Conservation (phyloP, 2,329 filamentous ascomycete species). For the Cytospora chrysosperma region DNA sequence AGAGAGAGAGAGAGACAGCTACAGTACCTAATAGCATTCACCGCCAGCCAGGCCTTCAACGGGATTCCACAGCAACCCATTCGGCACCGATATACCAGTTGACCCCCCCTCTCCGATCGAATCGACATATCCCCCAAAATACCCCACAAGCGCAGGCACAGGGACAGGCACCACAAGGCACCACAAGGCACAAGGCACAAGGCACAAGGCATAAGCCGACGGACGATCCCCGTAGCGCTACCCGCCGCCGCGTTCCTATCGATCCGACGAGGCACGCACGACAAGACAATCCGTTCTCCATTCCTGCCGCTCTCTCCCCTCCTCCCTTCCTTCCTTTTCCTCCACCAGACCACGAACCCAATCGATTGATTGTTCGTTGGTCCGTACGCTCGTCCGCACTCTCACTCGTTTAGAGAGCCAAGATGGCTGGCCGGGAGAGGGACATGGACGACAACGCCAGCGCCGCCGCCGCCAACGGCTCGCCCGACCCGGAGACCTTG, state of each 20-base stretch:
- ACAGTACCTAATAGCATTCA: not conserved
- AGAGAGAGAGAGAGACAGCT: too few relatives aligned
- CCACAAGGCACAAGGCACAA: not conserved
- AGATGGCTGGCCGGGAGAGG: conserved; percentile 50
- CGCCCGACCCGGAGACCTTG: conserved; percentile 80
- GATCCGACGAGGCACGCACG: not conserved
- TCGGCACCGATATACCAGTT: conserved; percentile 6
- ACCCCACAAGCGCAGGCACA: not conserved
- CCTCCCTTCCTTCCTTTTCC: not conserved
- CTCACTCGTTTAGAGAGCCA: conserved; percentile 11
- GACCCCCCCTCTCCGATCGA: not conserved
- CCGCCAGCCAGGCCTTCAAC: not conserved
- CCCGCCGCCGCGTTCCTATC: not conserved
- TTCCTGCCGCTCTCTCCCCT: too few relatives aligned
- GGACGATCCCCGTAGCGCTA: not conserved
- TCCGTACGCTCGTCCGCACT: not conserved
- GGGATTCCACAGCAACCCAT: not conserved
- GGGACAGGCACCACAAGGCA: not conserved
- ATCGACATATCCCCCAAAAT: not conserved
- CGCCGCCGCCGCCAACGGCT: conserved; percentile 49
- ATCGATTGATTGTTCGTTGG: not conserved
- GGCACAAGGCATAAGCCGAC: not conserved
- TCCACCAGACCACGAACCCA: not conserved
- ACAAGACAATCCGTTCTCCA: too few relatives aligned
- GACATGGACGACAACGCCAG: conserved; percentile 31